phyloP scores from a whole-genome alignment of 2,329 filamentous ascomycete species.

The Alternaria gansuensis region DNA sequence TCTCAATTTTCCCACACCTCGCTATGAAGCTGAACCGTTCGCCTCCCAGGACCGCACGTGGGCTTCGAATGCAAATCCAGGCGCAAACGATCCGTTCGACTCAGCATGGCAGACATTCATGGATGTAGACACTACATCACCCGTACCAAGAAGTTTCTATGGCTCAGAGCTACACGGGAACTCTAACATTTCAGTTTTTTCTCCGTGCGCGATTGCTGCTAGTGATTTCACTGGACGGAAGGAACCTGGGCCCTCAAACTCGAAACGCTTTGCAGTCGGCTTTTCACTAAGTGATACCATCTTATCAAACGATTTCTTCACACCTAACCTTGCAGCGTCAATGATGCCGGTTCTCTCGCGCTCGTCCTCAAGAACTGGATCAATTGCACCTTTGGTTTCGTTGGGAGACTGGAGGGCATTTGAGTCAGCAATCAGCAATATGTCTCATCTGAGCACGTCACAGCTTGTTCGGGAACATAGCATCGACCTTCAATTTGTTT shows the following conservation, averaged over 20 bases:
- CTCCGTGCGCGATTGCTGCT: not conserved
- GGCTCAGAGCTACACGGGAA: not conserved
- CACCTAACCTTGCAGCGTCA: not conserved
- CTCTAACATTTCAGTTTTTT: not conserved
- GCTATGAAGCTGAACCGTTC: not conserved
- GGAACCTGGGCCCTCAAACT: not conserved
- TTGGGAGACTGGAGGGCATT: not conserved
- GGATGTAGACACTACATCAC: too few relatives aligned
- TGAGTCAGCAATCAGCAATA: not conserved
- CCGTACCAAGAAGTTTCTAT: too few relatives aligned
- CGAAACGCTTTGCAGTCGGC: not conserved
- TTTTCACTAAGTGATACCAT: not conserved
- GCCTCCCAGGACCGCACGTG: not conserved
- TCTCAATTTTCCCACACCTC: not conserved
- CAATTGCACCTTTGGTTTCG: not conserved
- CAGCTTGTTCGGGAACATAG: not conserved
- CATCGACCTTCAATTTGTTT: not conserved
- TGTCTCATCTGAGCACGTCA: not conserved
- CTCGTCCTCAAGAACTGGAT: not conserved
- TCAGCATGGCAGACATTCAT: not conserved
- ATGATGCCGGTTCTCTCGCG: not conserved
- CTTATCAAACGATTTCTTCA: fast-evolving
- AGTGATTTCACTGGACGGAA: not conserved
- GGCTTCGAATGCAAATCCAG: not conserved
- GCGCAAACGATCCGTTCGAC: not conserved